Conservation (phyloP, 2,329 filamentous ascomycete genomes). For the Acrocalymma vagum region DNA sequence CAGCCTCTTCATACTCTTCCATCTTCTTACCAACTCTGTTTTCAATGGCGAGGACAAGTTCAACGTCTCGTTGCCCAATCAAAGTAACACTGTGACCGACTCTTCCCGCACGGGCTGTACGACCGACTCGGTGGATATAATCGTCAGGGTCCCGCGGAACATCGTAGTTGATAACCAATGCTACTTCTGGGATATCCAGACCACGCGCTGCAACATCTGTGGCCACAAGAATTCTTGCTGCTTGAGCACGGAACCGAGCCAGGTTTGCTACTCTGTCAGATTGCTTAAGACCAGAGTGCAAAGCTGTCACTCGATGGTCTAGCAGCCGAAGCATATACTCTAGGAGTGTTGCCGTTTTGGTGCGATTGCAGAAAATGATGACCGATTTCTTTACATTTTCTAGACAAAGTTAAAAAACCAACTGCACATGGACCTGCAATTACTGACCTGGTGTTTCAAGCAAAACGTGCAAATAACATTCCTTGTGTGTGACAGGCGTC, state of each 20-base stretch:
- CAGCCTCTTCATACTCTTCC: constrained; percentile 85
- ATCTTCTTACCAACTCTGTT: constrained; percentile 80
- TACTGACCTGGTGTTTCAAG: constrained; percentile 67
- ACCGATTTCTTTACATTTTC: constrained; percentile 77
- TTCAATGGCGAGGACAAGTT: constrained; percentile 91
- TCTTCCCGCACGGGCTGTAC: constrained; percentile 91
- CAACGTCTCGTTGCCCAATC: constrained; percentile 91
- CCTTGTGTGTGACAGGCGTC: constrained; percentile 89
- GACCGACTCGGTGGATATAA: constrained; percentile 95
- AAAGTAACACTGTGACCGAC: constrained; percentile 84
- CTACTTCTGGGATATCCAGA: constrained; percentile 93
- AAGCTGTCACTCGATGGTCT: constrained; percentile 86
- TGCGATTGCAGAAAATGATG: constrained; percentile 96
- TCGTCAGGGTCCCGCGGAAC: constrained; percentile 95
- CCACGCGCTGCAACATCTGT: constrained; percentile 95
- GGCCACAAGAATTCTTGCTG: constrained; percentile 88
- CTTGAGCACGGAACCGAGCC: constrained; percentile 87
- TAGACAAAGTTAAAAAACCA: constrained; percentile 51
- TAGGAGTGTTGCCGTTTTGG: constrained; percentile 84
- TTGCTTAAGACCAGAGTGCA: constrained; percentile 89
- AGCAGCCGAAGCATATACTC: constrained; percentile 88
- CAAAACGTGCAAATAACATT: constrained; percentile 92
- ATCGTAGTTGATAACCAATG: constrained; percentile 92
- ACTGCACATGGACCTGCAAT: no score
- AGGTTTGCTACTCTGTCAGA: constrained; percentile 86